Base-by-base conservation (phyloP, 345 rosid species). In the Eucalyptus guilfoylei region DNA sequence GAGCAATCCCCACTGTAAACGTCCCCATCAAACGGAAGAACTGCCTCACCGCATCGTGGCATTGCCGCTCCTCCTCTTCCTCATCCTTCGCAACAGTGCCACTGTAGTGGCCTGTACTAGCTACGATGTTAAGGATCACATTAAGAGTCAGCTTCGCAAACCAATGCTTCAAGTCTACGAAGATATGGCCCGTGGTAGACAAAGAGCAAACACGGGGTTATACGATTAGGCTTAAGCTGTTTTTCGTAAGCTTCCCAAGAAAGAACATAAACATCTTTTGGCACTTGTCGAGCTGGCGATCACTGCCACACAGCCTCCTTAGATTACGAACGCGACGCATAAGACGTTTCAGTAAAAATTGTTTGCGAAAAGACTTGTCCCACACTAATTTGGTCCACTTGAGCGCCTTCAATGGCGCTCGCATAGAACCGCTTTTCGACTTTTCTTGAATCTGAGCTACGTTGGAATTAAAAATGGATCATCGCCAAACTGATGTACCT, bases 161-260 rank as follows among this genome's bases (percentile, higher is more conserved):
- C 92, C 92, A 91, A 80, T 86, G 88, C 32, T 89, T 90, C 91
- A 93, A 49, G 9, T 92, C 92, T 40, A 93, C 90, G 47, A 85
- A 42, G 45, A 90, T 60, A 32, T 89, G 86, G 87, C 80, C 50
- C 47, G 28, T 23, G 26, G 17, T 72, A 72, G 81, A 72, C 80
- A 69, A 17, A 34, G 80, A 34, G 48, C 87, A 24, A 92, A 45
- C 52, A 24, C 32, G 7, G 37, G 42, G 80, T 69, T 69, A 17
- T 34, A 9, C 10, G 80, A 69, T 34, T 13, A 34, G 44, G 42
- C 24, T 2, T 32, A 32, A 19, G 42, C 24, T 69, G 7, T 69
- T 69, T 69, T 60, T 69, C 44, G 11, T 69, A 60, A 60, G 32
- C 34, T 60, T 60, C 34, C 9, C 69, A 12, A 60, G 69, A 60